phyloP scores from a whole-genome alignment of 164 flowering plant species.

The Umbilicus rupestris region DNA sequence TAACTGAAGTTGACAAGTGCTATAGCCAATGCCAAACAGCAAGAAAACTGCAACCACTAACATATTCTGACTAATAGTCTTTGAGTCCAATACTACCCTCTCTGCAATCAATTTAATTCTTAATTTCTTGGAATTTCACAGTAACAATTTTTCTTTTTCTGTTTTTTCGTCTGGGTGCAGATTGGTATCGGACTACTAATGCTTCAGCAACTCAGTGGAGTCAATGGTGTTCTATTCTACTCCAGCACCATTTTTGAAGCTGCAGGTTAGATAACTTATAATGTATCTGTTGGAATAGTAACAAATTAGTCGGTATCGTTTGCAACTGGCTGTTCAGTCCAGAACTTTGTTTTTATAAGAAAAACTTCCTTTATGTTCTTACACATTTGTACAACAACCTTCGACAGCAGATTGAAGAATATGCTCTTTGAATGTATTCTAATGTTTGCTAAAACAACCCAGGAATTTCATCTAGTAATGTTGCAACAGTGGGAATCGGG shows the following conservation, averaged over 20 bases:
- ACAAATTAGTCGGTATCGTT: too few relatives aligned
- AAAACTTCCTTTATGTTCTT: too few relatives aligned
- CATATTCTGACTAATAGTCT: too few relatives aligned
- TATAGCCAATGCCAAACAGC: too few relatives aligned
- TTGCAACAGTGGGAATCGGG: conserved; percentile 34
- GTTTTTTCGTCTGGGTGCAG: background rate
- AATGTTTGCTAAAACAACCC: conserved; percentile 4
- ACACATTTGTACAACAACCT: too few relatives aligned
- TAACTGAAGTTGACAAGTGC: too few relatives aligned
- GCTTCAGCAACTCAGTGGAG: conserved; percentile 35
- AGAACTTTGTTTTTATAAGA: too few relatives aligned
- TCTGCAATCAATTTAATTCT: too few relatives aligned
- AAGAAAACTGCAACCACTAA: too few relatives aligned
- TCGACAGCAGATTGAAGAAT: background rate
- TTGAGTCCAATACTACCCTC: too few relatives aligned
- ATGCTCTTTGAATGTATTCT: background rate
- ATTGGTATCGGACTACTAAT: conserved; percentile 1
- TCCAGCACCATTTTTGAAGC: conserved; percentile 27
- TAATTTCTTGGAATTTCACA: background rate
- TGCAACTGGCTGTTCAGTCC: too few relatives aligned
- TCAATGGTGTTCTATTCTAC: conserved; percentile 40
- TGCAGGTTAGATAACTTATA: conserved; percentile 23
- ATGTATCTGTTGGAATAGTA: background rate
- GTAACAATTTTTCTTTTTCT: background rate
- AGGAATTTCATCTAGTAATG: conserved; percentile 31